phyloP scores from a whole-genome alignment of 345 rosid species.

The Schrenkiella parvula region DNA sequence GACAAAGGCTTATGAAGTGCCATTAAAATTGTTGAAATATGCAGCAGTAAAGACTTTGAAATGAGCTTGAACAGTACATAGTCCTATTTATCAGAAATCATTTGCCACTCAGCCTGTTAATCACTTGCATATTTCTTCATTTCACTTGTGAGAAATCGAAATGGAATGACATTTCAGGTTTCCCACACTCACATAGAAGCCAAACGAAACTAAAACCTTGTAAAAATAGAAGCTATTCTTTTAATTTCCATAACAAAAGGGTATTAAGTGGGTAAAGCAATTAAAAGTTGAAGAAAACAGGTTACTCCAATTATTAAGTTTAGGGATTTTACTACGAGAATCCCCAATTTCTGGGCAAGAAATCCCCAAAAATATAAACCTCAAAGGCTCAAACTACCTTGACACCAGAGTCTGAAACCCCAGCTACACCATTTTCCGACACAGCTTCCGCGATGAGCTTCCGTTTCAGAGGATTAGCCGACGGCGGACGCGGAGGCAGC shows the following conservation, averaged over 20 bases:
- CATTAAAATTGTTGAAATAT: neutral
- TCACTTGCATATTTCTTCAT: neutral
- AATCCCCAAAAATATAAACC: neutral
- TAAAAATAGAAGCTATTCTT: neutral
- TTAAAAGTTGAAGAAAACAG: neutral
- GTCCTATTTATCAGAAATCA: neutral
- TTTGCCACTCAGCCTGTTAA: neutral
- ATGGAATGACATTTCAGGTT: neutral
- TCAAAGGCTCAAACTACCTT: constrained; percentile 38
- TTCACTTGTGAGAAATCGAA: neutral
- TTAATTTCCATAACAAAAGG: too few species aligned
- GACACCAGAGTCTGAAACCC: constrained; percentile 60
- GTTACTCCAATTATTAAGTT: too few species aligned
- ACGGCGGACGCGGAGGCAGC: constrained; percentile 87
- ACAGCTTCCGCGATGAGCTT: constrained; percentile 53
- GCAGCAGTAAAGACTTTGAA: neutral
- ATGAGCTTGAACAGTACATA: neutral
- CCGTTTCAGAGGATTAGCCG: constrained; percentile 88
- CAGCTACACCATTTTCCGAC: constrained; percentile 35
- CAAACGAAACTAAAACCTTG: constrained; percentile 6
- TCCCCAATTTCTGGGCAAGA: neutral
- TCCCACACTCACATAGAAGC: neutral
- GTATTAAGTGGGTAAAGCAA: neutral
- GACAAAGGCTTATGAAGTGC: neutral
- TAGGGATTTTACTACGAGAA: neutral